These are phyloP conservation scores for Saccharomycopsis olivae DNA, from an alignment of 805 yeast species.

Conservation along the genomic window DNA sequence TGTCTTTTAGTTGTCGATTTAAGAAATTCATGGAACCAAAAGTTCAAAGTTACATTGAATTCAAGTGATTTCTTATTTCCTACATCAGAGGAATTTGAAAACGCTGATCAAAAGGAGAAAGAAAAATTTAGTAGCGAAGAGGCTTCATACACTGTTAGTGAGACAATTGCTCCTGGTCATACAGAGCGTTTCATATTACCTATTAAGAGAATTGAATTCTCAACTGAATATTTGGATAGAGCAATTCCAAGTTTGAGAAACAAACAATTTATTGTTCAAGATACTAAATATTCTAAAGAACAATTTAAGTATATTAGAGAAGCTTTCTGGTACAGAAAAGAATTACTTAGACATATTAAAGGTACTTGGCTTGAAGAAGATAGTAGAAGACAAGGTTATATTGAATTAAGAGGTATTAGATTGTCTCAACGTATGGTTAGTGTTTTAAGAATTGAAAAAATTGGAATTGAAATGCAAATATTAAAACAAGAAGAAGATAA, in stretches of 20 bases:
- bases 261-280: conserved; percentile 50
- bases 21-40: conserved; percentile 70
- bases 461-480: conserved; percentile 32
- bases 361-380: conserved; percentile 55
- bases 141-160: conserved; percentile 15
- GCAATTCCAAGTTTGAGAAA: conserved; percentile 64
- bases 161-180: conserved; percentile 31
- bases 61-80: conserved; percentile 19
- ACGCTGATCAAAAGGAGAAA: conserved; percentile 21
- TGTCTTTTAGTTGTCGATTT: conserved; percentile 64
- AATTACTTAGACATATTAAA: conserved; percentile 42
- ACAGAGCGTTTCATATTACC: conserved; percentile 64
- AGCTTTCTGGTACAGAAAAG: conserved; percentile 74
- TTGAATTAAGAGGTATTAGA: conserved; percentile 59
- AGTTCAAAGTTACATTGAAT: conserved; percentile 27
- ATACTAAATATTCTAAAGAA: conserved; percentile 39
- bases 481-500: conserved; percentile 18
- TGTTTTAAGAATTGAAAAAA: conserved; percentile 38
- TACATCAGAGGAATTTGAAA: conserved; percentile 23
- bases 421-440: conserved; percentile 51
- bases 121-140: conserved; percentile 14
- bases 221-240: conserved; percentile 31
- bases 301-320: conserved; percentile 49
- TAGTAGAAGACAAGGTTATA: conserved; percentile 38
- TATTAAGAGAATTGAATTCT: conserved; percentile 40